A percentile compares a stretch with the other conserved stretches of the same genome.
Conservation (phyloP, 805 yeast species). For the Teunomyces atbi region DNA sequence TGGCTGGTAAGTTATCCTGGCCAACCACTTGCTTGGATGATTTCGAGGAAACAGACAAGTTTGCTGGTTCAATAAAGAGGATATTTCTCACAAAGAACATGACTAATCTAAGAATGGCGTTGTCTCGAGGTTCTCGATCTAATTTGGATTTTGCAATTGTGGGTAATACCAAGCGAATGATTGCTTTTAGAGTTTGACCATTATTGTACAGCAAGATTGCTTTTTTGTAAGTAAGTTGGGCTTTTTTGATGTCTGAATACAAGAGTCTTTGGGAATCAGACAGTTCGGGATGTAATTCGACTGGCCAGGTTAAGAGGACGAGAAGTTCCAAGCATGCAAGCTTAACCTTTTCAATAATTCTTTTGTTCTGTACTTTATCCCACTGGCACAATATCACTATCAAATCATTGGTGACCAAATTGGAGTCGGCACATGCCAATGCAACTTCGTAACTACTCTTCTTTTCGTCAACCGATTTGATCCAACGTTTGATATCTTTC, state of each 20-base stretch:
- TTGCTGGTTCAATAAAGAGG: conserved; percentile 73
- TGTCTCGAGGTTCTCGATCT: conserved; percentile 69
- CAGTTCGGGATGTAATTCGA: conserved; percentile 60
- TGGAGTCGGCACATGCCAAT: conserved; percentile 78
- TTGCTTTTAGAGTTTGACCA: conserved; percentile 67
- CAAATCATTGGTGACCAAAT: conserved; percentile 70
- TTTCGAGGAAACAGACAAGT: conserved; percentile 46
- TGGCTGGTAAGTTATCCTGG: conserved; percentile 51
- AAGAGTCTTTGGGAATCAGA: conserved; percentile 55
- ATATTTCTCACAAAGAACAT: conserved; percentile 75
- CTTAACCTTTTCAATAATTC: conserved; percentile 58
- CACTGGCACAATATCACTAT: conserved; percentile 72
- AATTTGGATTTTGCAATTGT: conserved; percentile 48
- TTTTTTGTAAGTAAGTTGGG: conserved; percentile 72
- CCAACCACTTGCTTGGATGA: conserved; percentile 30
- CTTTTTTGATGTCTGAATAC: conserved; percentile 59
- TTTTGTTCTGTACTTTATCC: conserved; percentile 43
- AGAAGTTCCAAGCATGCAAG: conserved; percentile 73
- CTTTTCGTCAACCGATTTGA: conserved; percentile 76
- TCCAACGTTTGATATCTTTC: conserved; percentile 86
- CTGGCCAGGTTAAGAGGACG: conserved; percentile 85
- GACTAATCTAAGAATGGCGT: conserved; percentile 67
- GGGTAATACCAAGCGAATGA: conserved; percentile 66
- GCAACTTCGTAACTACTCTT: conserved; percentile 77
- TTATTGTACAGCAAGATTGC: conserved; percentile 54